Evolutionary conservation across 1,284 basidiomycete genomes (phyloP), one percentile per base, ranked within the genome.

Genomic region (Pseudozyma sp.): DNA sequence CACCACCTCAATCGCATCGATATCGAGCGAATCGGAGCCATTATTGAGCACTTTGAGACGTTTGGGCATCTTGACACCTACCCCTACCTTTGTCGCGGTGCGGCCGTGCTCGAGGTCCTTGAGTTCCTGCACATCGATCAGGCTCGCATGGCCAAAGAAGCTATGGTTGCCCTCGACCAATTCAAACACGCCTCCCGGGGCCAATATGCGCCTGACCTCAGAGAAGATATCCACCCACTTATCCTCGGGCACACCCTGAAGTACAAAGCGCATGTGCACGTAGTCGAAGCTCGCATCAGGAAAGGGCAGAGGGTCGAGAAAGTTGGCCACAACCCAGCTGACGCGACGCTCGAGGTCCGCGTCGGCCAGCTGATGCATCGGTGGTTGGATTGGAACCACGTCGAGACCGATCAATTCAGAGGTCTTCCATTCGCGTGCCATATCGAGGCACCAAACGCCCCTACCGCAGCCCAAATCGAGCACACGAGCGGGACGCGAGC

Each of bases 271-370:
- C 7, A 76, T 62, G 40, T 81, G 79, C 39, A 81, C 68, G 14
- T 65, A 81, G 61, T 81, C 79, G 57, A 81, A 81, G 42, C 59
- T 63, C 29, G 60, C 69, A 48, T 79, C 75, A 8, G 79, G 79
- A 51, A 81, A 81, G 0, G 78, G 76, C 14, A 78, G 44, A 10
- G 60, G 73, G 33, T 80, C 76, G 30, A 81, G 58, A 33, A 73
- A 73, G 61, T 81, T 81, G 50, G 75, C 75, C 0, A 81, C 68
- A 3, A 81, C 78, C 79, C 79, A 81, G 24, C 64, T 78, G 14
- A 81, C 65, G 13, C 79, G 45, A 11, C 56, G 54, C 35, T 70
- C 61, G 5, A 80, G 45, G 29, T 78, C 78, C 6, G 74, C 50
- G 43, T 80, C 65, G 40, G 29, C 49, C 7, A 79, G 49, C 33